Evolutionary conservation across 1,284 basidiomycete genomes (phyloP).

Genomic region (Ustilago crameri): DNA sequence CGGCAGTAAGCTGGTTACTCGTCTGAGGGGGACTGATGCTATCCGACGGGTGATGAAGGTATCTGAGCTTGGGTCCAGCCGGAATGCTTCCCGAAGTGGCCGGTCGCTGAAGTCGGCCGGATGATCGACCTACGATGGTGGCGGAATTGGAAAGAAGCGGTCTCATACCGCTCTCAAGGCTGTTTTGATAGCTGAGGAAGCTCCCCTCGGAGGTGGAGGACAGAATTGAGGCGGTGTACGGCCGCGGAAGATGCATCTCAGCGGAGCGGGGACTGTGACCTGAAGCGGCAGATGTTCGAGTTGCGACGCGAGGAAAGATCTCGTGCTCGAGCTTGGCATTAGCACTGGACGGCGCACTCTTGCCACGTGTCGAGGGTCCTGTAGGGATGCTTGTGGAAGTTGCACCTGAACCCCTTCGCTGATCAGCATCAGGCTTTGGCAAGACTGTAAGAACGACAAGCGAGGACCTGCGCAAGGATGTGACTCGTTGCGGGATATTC

Average conservation of each 20-base stretch:
- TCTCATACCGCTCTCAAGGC: conserved; percentile 39
- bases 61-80: not conserved
- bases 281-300: conserved; percentile 5
- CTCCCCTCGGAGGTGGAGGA: conserved; percentile 34
- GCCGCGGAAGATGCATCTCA: conserved; percentile 21
- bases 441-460: conserved; percentile 17
- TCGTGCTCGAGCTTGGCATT: conserved; percentile 10
- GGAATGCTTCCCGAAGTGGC: conserved; percentile 20
- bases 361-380: conserved; percentile 3
- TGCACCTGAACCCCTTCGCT: conserved; percentile 2
- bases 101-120: conserved; percentile 12
- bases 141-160: conserved; percentile 25
- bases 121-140: conserved; percentile 1
- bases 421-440: not conserved
- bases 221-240: conserved; percentile 38
- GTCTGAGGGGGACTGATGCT: conserved; percentile 26
- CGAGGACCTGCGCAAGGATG: conserved; percentile 30
- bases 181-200: conserved; percentile 38
- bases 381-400: conserved; percentile 15
- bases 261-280: conserved; percentile 11
- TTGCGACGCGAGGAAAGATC: conserved; percentile 7
- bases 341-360: not conserved
- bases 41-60: conserved; percentile 1
- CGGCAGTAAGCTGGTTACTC: conserved; percentile 37
- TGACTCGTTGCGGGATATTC: conserved; percentile 20